These are phyloP conservation scores for Xylaria venustula DNA, from an alignment of 495 filamentous ascomycete species.

Conservation along the genomic window DNA sequence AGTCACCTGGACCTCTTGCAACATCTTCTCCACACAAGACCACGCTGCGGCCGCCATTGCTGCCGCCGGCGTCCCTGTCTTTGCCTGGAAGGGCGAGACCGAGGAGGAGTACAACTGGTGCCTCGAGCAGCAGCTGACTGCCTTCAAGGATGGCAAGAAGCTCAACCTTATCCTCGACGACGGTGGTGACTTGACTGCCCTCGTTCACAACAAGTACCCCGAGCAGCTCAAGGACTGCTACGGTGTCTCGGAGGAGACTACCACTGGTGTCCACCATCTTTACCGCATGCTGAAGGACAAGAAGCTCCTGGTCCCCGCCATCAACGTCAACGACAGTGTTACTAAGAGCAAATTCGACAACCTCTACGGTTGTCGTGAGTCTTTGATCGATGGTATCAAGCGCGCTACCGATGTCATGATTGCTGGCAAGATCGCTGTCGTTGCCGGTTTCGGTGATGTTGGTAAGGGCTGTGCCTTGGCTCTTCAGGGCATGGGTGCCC, in stretches of 20 bases:
- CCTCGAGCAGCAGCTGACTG: constrained; percentile 92
- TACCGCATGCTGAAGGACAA: constrained; percentile 95
- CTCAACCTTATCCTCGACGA: constrained; percentile 99
- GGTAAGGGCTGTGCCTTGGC: constrained; percentile 98
- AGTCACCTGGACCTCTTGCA: constrained; percentile 97
- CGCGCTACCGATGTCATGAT: constrained; percentile 99
- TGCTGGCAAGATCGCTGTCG: constrained; percentile 95
- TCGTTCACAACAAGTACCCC: constrained; percentile 97
- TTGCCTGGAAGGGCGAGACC: constrained; percentile 99
- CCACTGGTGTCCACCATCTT: constrained; percentile 98
- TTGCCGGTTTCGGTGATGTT: constrained; percentile 98
- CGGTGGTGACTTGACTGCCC: constrained; percentile 93
- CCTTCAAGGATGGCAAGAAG: constrained; percentile 95
- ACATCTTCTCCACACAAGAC: constrained; percentile 99
- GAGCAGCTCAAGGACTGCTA: constrained; percentile 96
- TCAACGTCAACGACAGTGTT: constrained; percentile 99
- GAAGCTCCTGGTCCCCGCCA: constrained; percentile 87
- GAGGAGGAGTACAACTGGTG: constrained; percentile 99
- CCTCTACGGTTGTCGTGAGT: constrained; percentile 98
- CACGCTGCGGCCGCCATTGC: constrained; percentile 97
- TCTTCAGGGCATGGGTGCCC: constrained; percentile 93
- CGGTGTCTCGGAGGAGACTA: constrained; percentile 98
- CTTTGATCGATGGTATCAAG: constrained; percentile 99
- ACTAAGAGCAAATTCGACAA: constrained; percentile 99
- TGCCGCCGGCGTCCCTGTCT: constrained; percentile 89